These are phyloP conservation scores for Candida silvicultrix DNA, from an alignment of 805 yeast species.

Conservation along the genomic window DNA sequence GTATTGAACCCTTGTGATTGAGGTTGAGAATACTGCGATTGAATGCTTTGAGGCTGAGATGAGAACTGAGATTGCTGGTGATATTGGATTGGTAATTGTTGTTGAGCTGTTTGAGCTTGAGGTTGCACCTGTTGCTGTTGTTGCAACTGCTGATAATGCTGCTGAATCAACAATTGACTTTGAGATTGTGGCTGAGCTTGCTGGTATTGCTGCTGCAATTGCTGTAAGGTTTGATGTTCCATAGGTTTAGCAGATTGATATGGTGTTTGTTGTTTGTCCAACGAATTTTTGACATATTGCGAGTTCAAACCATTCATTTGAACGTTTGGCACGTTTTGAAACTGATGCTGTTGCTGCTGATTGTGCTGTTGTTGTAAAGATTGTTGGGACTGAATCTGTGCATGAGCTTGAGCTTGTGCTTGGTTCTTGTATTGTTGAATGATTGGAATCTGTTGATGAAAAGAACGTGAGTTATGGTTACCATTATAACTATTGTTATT, in stretches of 20 bases:
- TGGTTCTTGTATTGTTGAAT: slow-evolving; percentile 3
- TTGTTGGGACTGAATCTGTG: not conserved
- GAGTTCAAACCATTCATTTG: not conserved
- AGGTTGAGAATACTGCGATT: slow-evolving; percentile 2
- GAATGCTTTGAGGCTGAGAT: not conserved
- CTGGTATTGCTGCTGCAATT: slow-evolving; percentile 1
- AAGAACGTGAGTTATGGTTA: not conserved
- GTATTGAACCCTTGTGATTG: not conserved
- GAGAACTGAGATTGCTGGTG: slow-evolving; percentile 3
- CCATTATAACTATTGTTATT: not conserved
- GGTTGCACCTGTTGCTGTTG: slow-evolving; percentile 5
- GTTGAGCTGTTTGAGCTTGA: not conserved
- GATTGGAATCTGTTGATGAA: not conserved
- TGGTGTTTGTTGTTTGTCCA: not conserved
- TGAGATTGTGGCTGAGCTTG: slow-evolving; percentile 4
- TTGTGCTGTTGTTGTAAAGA: not conserved
- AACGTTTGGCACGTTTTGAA: not conserved
- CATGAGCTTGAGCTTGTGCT: not conserved
- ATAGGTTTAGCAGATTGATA: not conserved
- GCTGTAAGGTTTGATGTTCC: not conserved
- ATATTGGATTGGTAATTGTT: slow-evolving; percentile 1
- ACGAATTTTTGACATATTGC: not conserved
- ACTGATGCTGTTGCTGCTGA: slow-evolving; percentile 3
- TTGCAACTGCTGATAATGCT: slow-evolving; percentile 15
- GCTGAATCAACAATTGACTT: slow-evolving; percentile 11